Evolutionary conservation across 768 basidiomycete species (phyloP), one percentile per base, ranked within the genome.

Genomic region (Kwoniella heveanensis): DNA sequence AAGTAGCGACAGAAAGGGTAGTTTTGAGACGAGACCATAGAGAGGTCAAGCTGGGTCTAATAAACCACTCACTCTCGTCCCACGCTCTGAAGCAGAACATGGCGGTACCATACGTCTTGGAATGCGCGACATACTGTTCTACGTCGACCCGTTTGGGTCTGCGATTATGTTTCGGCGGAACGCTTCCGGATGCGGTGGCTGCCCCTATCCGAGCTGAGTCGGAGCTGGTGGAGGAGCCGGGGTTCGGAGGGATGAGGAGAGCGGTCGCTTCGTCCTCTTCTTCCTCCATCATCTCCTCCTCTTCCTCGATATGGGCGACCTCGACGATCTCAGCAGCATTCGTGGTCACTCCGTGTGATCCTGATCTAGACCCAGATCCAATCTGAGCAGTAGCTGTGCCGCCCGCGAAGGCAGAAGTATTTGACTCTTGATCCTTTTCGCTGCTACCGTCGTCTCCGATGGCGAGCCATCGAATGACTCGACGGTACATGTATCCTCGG

Each of bases 51-150:
- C n/a, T n/a, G n/a, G n/a, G n/a, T n/a, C n/a, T n/a, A n/a, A n/a
- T n/a, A n/a, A n/a, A n/a, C n/a, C n/a, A n/a, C 69, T 60, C 55
- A 70, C 69, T 53, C 39, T 49, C 26, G 36, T 70, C 63, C 59
- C 57, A 70, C 6, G 57, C 69, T 24, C 46, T 53, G 47, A 70
- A 54, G 36, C 67, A 66, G n/a, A 70, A 63, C 56, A 60, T 63
- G 21, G 66, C 62, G 19, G 64, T 59, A 21, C 39, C n/a, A 51
- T 64, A 65, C 17, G 62, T 65, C 48, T 52, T 67, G 1, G 65
- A 67, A 51, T 53, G 67, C 12, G 67, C 62, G 12, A 70, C 56
- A 19, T 53, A 22, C 29, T 54, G 32, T 49, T 69, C 60, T 1
- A 69, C 26, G 4, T 68, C 54, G 8, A 68, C 58, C 37, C 51